Evolutionary conservation across 768 basidiomycete species (phyloP).

Genomic region (Chlorophyllum brunneum): DNA sequence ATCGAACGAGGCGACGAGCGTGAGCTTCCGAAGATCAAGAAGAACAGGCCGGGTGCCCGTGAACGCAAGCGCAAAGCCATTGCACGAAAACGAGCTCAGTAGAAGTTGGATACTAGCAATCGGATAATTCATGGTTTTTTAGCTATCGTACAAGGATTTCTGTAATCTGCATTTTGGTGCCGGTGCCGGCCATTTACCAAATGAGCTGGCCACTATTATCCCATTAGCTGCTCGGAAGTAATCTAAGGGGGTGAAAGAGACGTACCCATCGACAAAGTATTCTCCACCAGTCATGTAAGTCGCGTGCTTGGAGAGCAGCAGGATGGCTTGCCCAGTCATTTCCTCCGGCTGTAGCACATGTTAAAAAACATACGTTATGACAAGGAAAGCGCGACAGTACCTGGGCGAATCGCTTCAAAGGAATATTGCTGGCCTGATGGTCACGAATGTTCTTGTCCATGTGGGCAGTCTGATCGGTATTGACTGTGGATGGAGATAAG

Average conservation of each 20-base stretch:
- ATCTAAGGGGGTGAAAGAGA: background rate
- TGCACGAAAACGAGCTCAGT: too few species aligned
- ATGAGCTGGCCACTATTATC: constrained; percentile 19
- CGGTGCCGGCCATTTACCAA: constrained; percentile 23
- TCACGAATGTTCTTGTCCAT: constrained; percentile 48
- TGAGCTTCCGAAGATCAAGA: too few species aligned
- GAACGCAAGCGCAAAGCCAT: too few species aligned
- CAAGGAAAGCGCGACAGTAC: constrained; percentile 20
- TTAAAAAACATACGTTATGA: background rate
- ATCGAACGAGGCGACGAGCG: too few species aligned
- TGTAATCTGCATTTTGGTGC: too few species aligned
- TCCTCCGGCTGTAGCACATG: constrained; percentile 43
- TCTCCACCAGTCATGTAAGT: constrained; percentile 59
- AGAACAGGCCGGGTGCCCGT: too few species aligned
- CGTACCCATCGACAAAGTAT: constrained; percentile 54
- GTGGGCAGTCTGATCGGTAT: constrained; percentile 53
- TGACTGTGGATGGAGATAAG: constrained; percentile 29
- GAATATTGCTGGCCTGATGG: constrained; percentile 46
- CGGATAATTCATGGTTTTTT: too few species aligned
- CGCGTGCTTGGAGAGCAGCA: constrained; percentile 48
- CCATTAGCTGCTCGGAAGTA: background rate
- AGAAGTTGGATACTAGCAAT: too few species aligned
- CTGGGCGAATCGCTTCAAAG: constrained; percentile 55
- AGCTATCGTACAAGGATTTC: too few species aligned
- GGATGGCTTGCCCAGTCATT: constrained; percentile 50